A percentile compares a stretch with the other conserved stretches of the same genome.
Evolutionary conservation across 2,329 filamentous ascomycete genomes (phyloP).

Genomic region (Talaromyces albobiverticillius): DNA sequence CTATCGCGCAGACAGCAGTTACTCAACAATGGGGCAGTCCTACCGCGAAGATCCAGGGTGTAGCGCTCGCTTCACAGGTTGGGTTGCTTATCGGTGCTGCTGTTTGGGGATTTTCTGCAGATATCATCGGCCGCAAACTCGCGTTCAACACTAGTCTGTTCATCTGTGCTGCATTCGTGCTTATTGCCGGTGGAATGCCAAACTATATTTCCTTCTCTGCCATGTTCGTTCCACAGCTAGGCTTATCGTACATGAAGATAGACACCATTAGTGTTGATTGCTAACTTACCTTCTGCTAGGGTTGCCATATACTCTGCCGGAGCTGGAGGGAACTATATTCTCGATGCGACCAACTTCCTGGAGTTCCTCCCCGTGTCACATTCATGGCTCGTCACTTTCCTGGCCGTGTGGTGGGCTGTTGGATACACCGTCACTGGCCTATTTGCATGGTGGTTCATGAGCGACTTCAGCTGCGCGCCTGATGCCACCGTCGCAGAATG

Average conservation of each 20-base stretch:
- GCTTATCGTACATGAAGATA: not conserved
- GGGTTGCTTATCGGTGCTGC: conserved; percentile 8
- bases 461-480: not conserved
- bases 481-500: not conserved
- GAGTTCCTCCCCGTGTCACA: conserved; percentile 8
- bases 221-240: not conserved
- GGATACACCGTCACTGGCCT: conserved; percentile 7
- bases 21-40: conserved; percentile 7
- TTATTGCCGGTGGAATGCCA: conserved; percentile 11
- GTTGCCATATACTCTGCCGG: conserved; percentile 9
- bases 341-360: conserved; percentile 8
- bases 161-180: conserved; percentile 7
- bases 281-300: not conserved
- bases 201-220: conserved; percentile 10
- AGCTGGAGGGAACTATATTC: conserved; percentile 10
- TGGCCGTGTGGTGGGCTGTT: conserved; percentile 8
- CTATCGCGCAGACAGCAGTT: conserved; percentile 6
- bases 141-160: conserved; percentile 10
- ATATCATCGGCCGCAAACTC: conserved; percentile 6
- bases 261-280: not conserved
- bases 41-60: not conserved
- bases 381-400: conserved; percentile 9
- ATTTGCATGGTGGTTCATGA: conserved; percentile 6
- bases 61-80: conserved; percentile 7
- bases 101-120: conserved; percentile 9